Percentiles rank a stretch among this genome's conserved stretches.
Conservation (phyloP, 176 grass and related monocot genomes). For the Aegilops bicornis region DNA sequence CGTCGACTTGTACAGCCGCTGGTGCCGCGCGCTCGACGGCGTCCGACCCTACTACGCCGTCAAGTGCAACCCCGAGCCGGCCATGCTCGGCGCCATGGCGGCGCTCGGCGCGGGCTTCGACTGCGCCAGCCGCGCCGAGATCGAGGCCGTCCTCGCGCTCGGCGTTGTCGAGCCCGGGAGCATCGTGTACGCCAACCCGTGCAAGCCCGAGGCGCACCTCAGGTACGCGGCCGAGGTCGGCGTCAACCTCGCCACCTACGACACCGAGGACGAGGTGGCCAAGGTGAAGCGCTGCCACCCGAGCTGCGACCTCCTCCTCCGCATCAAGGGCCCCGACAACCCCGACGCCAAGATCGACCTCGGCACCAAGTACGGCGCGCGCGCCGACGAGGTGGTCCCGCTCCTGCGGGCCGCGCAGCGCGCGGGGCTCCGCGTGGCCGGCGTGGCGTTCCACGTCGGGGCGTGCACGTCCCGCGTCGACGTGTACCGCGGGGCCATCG, state of each 20-base stretch:
- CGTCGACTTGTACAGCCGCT: background rate
- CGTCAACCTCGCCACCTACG: background rate
- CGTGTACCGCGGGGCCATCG: background rate
- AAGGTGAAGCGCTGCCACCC: slow-evolving; percentile 22
- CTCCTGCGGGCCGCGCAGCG: background rate
- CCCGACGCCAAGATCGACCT: background rate
- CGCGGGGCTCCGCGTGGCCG: background rate
- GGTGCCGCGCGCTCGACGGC: background rate
- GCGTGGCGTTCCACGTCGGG: slow-evolving; percentile 9
- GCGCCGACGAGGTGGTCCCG: background rate
- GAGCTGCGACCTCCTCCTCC: background rate
- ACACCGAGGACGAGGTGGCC: background rate
- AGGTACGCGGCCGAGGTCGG: background rate
- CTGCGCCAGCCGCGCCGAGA: slow-evolving; percentile 26
- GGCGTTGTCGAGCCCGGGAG: background rate
- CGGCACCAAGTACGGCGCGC: background rate
- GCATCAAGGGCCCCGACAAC: background rate
- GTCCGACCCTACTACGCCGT: slow-evolving; percentile 18
- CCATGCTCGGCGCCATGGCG: slow-evolving; percentile 4
- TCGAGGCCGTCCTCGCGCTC: slow-evolving; percentile 12
- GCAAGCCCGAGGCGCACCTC: slow-evolving; percentile 13
- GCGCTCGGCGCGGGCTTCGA: background rate
- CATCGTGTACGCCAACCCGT: background rate
- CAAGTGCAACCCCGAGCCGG: slow-evolving; percentile 27
- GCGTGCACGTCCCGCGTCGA: background rate